A percentile compares a stretch with the other conserved stretches of the same genome.
Evolutionary conservation across 208 protist species (phyloP).

Genomic region (Wallacemonas sp.): DNA sequence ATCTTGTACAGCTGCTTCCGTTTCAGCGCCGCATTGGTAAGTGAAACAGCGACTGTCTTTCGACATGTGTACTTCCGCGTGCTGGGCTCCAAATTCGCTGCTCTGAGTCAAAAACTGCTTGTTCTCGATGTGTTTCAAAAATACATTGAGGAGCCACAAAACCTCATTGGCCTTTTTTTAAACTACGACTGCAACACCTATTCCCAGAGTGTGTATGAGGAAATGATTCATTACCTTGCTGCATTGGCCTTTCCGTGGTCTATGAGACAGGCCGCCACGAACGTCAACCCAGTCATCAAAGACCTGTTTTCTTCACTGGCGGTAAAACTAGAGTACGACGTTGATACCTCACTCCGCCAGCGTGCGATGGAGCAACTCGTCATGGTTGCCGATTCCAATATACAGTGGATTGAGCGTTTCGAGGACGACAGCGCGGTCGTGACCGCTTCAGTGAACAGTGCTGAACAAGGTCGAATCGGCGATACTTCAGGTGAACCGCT

Average conservation of each 20-base stretch:
- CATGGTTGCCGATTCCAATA: conserved; percentile 72
- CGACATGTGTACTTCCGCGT: conserved; percentile 92
- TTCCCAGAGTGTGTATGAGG: conserved; percentile 93
- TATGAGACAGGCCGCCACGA: background rate
- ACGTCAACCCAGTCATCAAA: conserved; percentile 17
- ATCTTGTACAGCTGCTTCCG: conserved; percentile 84
- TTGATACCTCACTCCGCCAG: conserved; percentile 55
- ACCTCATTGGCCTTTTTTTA: conserved; percentile 95
- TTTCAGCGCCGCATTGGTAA: conserved; percentile 93
- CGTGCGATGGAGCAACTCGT: conserved; percentile 64
- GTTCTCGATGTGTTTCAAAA: conserved; percentile 86
- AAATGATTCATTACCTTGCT: conserved; percentile 92
- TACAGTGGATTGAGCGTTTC: conserved; percentile 89
- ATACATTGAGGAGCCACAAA: conserved; percentile 94
- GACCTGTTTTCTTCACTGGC: conserved; percentile 28
- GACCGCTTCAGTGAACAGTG: background rate
- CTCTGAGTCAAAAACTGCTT: conserved; percentile 88
- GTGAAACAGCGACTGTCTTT: conserved; percentile 93
- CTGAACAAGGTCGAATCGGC: background rate
- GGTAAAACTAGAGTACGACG: conserved; percentile 52
- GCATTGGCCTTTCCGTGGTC: conserved; percentile 35
- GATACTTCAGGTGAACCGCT: background rate
- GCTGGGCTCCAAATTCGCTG: conserved; percentile 83
- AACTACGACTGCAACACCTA: conserved; percentile 98
- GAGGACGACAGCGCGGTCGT: conserved; percentile 31